Evolutionary conservation across 306 rosid species (phyloP), one percentile per base, ranked within the genome.

Genomic region (Rosa rugosa): DNA sequence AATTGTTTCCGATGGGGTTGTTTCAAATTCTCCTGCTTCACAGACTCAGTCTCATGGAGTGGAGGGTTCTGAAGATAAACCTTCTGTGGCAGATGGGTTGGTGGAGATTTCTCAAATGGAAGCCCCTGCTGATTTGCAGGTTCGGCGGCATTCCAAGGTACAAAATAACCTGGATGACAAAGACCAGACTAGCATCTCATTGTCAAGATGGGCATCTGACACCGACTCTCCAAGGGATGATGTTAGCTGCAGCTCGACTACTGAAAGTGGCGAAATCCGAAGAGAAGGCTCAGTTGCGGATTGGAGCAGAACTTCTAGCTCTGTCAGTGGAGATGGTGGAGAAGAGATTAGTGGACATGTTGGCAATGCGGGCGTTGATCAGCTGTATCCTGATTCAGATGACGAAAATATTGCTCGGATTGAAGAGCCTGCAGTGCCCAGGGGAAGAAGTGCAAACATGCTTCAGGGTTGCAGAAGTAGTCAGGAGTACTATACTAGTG

Each of bases 201-300:
- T 81, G 88, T 93, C 98, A 31, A 90, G 92, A 74, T 93, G 97
- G 99, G 88, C 91, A 47, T 77, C 67, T 50, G 91, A 87, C n/a
- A 85, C 66, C 38, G 82, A 79, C 77, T 86, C 91, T 31, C 90
- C 93, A 0, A 71, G 60, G 31, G 78, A 54, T 56, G 86, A 66
- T 79, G 36, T 31, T 31, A 72, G 50, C 71, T 22, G 54, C 68
- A 82, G 75, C 53, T 84, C 83, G 25, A 82, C 90, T 70, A 82
- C 89, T 47, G 97, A 90, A 77, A 71, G 71, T 71, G 90, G 88
- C 79, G 93, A 89, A 80, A 53, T 82, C 20, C 68, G 23, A 34
- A 78, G 71, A 38, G 91, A 63, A 71, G 77, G 60, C 79, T 90
- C 90, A 0, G 83, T 60, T 4, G 16, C 38, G 6, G 38, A 60